These are phyloP conservation scores for Wickerhamomyces strasburgensis DNA, from an alignment of 805 yeast species.

Conservation along the genomic window DNA sequence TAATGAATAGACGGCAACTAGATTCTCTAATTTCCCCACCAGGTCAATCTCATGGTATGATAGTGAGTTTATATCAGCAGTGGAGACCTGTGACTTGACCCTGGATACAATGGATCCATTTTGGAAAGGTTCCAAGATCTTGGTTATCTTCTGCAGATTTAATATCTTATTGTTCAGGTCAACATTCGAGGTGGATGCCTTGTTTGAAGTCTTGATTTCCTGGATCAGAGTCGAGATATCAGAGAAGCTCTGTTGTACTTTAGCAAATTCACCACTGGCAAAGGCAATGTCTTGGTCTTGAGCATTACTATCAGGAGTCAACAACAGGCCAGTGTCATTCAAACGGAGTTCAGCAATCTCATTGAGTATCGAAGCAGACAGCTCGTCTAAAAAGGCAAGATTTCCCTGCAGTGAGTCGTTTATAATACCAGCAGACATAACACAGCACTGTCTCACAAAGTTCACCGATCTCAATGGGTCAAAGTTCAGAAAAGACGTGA, in stretches of 20 bases:
- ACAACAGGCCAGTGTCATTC: slow-evolving; percentile 1
- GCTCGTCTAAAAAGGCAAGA: slow-evolving; percentile 8
- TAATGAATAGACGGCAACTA: slow-evolving; percentile 28
- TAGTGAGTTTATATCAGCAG: not conserved
- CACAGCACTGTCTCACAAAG: too few relatives aligned
- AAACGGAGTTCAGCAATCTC: slow-evolving; percentile 16
- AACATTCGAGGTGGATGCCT: slow-evolving; percentile 1
- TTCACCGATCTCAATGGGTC: too few relatives aligned
- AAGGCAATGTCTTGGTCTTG: not conserved
- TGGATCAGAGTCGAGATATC: slow-evolving; percentile 2
- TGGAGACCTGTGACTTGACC: not conserved
- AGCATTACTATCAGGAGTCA: not conserved
- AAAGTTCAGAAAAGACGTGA: too few relatives aligned
- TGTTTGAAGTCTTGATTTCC: slow-evolving; percentile 2
- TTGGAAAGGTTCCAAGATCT: slow-evolving; percentile 9
- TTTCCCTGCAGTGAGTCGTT: slow-evolving; percentile 15
- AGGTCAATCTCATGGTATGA: slow-evolving; percentile 12
- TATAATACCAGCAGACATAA: slow-evolving; percentile 16
- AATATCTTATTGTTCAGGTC: slow-evolving; percentile 8
- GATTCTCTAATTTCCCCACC: slow-evolving; percentile 22
- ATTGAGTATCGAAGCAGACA: slow-evolving; percentile 10
- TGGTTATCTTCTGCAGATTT: slow-evolving; percentile 7
- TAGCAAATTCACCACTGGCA: not conserved
- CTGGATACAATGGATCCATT: slow-evolving; percentile 7
- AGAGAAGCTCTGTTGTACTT: slow-evolving; percentile 4